These are phyloP conservation scores for Cucurbita argyrosperma DNA, from an alignment of 306 rosid genomes.

Conservation along the genomic window DNA sequence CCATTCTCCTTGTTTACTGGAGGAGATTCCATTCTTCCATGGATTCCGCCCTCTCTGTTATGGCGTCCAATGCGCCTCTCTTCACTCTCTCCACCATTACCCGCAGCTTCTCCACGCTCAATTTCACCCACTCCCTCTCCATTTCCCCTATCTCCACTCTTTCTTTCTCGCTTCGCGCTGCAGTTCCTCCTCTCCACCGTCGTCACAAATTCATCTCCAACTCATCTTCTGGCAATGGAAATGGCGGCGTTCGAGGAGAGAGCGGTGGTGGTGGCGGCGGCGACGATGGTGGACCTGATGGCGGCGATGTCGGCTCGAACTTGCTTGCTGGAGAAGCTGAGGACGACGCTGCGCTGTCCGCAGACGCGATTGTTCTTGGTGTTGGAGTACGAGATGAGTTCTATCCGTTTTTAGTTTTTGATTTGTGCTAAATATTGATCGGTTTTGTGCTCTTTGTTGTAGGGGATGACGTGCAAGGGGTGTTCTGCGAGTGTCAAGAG, in stretches of 20 bases:
- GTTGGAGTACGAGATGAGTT: background rate
- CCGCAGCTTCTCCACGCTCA: background rate
- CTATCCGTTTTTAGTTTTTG: background rate
- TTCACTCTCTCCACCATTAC: background rate
- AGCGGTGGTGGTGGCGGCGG: background rate
- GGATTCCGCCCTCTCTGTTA: background rate
- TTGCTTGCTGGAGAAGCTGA: background rate
- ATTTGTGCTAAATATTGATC: background rate
- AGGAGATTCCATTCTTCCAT: background rate
- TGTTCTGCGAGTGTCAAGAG: conserved; percentile 70
- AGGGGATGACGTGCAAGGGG: conserved; percentile 67
- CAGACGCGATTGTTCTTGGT: conserved; percentile 2
- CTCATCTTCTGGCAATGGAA: background rate
- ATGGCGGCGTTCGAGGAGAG: conserved; percentile 3
- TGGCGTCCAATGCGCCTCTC: background rate
- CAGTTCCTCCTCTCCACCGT: background rate
- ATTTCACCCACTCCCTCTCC: background rate
- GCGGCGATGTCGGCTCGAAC: background rate
- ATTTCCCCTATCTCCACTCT: background rate
- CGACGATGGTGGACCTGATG: background rate
- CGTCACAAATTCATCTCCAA: background rate
- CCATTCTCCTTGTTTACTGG: background rate
- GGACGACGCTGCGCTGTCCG: background rate
- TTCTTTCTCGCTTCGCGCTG: background rate
- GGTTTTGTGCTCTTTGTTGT: background rate